A percentile compares a stretch with the other conserved stretches of the same genome.
Evolutionary conservation across 805 yeast species (phyloP).

Genomic region (Yarrowia phangngaensis): DNA sequence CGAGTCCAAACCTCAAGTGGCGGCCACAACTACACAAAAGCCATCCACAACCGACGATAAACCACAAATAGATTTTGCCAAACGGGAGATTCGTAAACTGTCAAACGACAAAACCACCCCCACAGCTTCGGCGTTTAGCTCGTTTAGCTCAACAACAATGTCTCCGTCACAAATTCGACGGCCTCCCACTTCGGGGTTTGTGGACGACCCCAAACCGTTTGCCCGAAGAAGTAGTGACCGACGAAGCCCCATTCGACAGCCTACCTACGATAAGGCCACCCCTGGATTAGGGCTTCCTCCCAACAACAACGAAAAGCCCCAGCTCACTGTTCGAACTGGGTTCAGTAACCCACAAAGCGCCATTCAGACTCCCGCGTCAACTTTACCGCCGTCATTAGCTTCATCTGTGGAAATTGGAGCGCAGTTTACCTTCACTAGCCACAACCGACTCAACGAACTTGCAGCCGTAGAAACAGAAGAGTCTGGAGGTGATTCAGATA

Average conservation of each 20-base stretch:
- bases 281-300: too few relatives aligned
- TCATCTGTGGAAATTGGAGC: constrained; percentile 38
- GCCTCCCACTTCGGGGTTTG: neutral
- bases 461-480: constrained; percentile 2
- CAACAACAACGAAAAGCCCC: constrained; percentile 16
- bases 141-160: constrained; percentile 5
- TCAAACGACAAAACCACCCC: constrained; percentile 13
- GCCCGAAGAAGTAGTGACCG: constrained; percentile 7
- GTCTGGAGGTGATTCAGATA: neutral
- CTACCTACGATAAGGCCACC: too few relatives aligned
- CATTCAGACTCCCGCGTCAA: constrained; percentile 39
- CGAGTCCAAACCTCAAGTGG: neutral
- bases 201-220: constrained; percentile 26
- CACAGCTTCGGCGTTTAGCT: constrained; percentile 13
- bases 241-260: constrained; percentile 1
- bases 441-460: constrained; percentile 20
- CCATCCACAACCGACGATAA: constrained; percentile 2
- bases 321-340: constrained; percentile 31
- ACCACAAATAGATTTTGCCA: constrained; percentile 5
- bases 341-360: constrained; percentile 36
- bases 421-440: constrained; percentile 33
- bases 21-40: neutral
- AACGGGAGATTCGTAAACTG: constrained; percentile 22
- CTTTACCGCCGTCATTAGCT: constrained; percentile 32
- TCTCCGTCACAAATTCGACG: constrained; percentile 23